A percentile compares a stretch with the other conserved stretches of the same genome.
These are phyloP conservation scores for Fagopyrum tataricum DNA, from an alignment of 148 eudicot genomes.

Conservation along the genomic window DNA sequence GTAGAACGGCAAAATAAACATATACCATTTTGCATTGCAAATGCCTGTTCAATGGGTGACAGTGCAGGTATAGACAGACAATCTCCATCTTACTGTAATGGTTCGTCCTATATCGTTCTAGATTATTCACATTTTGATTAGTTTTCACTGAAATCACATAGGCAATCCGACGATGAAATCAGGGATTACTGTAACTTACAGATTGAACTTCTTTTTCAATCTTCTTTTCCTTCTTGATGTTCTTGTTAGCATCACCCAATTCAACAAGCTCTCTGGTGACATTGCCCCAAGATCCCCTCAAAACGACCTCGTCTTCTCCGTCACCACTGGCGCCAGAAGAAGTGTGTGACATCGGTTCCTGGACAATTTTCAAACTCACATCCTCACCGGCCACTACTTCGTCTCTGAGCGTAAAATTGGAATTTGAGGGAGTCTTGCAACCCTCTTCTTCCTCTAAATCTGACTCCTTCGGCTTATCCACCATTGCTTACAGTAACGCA, in stretches of 20 bases:
- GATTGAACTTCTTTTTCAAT: constrained; percentile 22
- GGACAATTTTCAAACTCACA: constrained; percentile 66
- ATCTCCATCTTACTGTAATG: neutral
- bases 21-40: no score
- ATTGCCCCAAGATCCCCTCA: constrained; percentile 1
- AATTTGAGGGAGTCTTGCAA: neutral
- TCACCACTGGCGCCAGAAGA: constrained; percentile 10
- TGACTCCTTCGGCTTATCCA: neutral
- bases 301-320: neutral
- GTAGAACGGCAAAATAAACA: no score
- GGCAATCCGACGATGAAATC: neutral
- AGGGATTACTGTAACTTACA: constrained; percentile 4
- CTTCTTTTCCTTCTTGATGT: constrained; percentile 23
- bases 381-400: constrained; percentile 80
- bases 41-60: no score
- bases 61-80: neutral
- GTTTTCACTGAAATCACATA: neutral
- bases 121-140: neutral
- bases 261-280: constrained; percentile 12
- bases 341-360: constrained; percentile 46
- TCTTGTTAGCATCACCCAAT: constrained; percentile 19
- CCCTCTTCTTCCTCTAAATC: neutral
- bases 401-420: constrained; percentile 17
- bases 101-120: neutral
- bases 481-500: neutral